Evolutionary conservation across 495 filamentous ascomycete genomes (phyloP).

Genomic region (Trichocladium uniseriatum): DNA sequence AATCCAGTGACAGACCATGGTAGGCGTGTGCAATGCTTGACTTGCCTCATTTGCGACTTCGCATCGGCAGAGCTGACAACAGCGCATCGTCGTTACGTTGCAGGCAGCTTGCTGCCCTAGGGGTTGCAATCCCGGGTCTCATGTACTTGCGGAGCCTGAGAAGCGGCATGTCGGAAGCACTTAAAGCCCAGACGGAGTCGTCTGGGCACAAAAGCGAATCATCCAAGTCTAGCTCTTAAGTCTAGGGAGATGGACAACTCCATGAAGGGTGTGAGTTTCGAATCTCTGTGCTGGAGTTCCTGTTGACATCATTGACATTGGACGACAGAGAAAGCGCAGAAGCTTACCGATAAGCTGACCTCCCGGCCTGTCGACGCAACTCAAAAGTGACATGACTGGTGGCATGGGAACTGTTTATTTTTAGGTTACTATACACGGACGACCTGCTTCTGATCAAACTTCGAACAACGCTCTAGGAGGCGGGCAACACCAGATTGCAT

Average conservation of each 20-base stretch:
- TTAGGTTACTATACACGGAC: too few relatives aligned
- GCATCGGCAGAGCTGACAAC: background rate
- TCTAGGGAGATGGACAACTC: background rate
- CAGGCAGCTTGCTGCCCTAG: conserved; percentile 17
- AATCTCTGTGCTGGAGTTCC: background rate
- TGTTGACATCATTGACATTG: too few relatives aligned
- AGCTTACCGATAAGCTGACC: conserved; percentile 10
- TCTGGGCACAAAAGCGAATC: background rate
- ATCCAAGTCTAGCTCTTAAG: background rate
- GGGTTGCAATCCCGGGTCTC: conserved; percentile 10
- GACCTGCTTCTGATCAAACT: too few relatives aligned
- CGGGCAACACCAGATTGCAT: too few relatives aligned
- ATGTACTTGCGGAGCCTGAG: conserved; percentile 1
- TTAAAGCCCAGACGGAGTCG: background rate
- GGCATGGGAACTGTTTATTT: too few relatives aligned
- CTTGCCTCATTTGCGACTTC: background rate
- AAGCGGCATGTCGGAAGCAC: too few relatives aligned
- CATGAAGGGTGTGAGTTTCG: conserved; percentile 5
- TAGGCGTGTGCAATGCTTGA: background rate
- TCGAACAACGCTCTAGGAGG: too few relatives aligned
- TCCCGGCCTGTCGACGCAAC: conserved; percentile 7
- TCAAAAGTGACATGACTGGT: conserved; percentile 2
- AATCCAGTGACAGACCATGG: conserved; percentile 16
- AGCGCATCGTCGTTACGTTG: background rate
- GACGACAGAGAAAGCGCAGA: conserved; percentile 15